Base-by-base conservation (phyloP, 495 filamentous ascomycete genomes). In the Cairneyella variabilis region DNA sequence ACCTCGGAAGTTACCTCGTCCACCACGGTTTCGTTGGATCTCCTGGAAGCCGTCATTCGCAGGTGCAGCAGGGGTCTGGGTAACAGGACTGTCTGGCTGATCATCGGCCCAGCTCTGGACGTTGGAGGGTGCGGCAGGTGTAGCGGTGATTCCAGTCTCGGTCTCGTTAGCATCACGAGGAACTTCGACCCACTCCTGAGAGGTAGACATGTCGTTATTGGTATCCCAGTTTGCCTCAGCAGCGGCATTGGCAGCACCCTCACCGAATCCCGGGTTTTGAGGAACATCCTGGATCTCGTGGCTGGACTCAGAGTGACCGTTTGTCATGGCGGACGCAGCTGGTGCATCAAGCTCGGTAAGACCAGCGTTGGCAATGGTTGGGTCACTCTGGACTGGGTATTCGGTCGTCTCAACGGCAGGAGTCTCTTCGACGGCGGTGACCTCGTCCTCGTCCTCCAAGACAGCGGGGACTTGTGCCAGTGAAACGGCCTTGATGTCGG, bases 131-230 rank as follows among this genome's bases (percentile, higher is more conserved):
- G 78, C 71, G 18, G 78, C 82, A 21, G 83, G 76, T 7, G 78
- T 83, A 9, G 81, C 79, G n/a, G 76, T 64, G 11, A 82, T 61
- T 16, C 80, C 77, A 57, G 76, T 84, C 42, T 93, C 90, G 11
- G 86, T 85, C 67, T 95, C 89, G 30, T 80, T 72, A 32, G 88
- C 81, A 63, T 76, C 69, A 52, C 87, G 86, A 36, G 87, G 82
- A 37, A 91, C 79, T 41, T 89, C 80, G 44, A 91, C 83, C 85
- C 84, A 95, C 55, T 81, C 81, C 58, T 93, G 86, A 7, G 82
- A 77, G 14, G 72, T 68, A 28, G 63, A 55, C 42, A 77, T 68
- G 68, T 82, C 59, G 70, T 74, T 55, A 74, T 79, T 32, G 67
- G 75, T 64, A 60, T 90, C 83, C 84, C 84, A 93, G 44, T 79